Percentiles rank a stretch among this genome's conserved stretches.
These are phyloP conservation scores for Calonectria hawksworthii DNA, from an alignment of 2,329 filamentous ascomycete genomes.

Conservation along the genomic window DNA sequence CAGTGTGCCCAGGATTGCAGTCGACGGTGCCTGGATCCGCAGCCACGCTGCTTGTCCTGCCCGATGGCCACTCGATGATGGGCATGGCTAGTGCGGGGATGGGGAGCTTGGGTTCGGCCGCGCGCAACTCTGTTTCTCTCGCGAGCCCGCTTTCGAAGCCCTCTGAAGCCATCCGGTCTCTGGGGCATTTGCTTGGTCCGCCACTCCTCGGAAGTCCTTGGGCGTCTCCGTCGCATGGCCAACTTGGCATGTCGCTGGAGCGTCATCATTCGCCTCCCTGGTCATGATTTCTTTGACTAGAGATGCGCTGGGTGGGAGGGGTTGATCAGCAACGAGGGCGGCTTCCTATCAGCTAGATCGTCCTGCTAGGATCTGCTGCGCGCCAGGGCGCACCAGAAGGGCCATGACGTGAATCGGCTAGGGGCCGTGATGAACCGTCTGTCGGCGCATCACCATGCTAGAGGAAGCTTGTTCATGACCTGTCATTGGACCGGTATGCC, in stretches of 20 bases:
- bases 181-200: constrained; percentile 20
- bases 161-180: constrained; percentile 19
- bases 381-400: constrained; percentile 26
- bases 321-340: constrained; percentile 23
- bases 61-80: constrained; percentile 41
- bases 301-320: constrained; percentile 8
- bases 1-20: constrained; percentile 24
- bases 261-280: constrained; percentile 33
- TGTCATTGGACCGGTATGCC: background rate
- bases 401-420: constrained; percentile 34
- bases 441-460: background rate
- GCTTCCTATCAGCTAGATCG: constrained; percentile 24
- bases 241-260: constrained; percentile 35
- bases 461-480: background rate
- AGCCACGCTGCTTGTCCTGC: constrained; percentile 31
- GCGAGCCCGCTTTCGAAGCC: constrained; percentile 11
- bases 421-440: background rate
- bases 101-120: constrained; percentile 32
- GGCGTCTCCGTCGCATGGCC: constrained; percentile 11
- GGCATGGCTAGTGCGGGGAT: constrained; percentile 36
- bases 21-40: constrained; percentile 45
- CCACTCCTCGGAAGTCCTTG: constrained; percentile 23
- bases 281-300: constrained; percentile 21
- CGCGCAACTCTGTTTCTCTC: constrained; percentile 39
- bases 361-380: constrained; percentile 26